These are phyloP conservation scores for Sutorius eximius DNA, from an alignment of 1,284 basidiomycete species.

Conservation along the genomic window DNA sequence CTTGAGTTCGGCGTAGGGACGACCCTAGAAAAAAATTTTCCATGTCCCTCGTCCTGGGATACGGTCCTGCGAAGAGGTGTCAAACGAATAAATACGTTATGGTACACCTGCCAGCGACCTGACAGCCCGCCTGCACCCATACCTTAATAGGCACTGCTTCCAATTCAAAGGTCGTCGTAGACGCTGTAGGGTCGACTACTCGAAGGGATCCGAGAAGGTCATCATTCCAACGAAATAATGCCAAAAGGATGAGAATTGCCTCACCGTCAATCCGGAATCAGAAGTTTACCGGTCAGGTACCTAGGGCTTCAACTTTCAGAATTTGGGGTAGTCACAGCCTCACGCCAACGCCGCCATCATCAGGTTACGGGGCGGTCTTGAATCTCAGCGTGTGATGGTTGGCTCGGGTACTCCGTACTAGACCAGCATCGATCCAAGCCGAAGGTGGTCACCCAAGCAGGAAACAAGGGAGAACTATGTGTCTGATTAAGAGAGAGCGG, in stretches of 20 bases:
- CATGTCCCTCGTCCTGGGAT: neutral
- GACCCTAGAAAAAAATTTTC: neutral
- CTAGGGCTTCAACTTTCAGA: neutral
- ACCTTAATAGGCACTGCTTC: neutral
- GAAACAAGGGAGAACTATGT: slow-evolving; percentile 6
- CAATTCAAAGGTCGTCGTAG: neutral
- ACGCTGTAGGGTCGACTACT: neutral
- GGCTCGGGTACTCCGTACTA: neutral
- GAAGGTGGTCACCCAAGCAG: neutral
- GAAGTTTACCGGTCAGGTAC: neutral
- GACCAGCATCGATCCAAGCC: neutral
- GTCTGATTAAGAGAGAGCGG: slow-evolving; percentile 18
- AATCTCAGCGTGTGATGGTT: neutral
- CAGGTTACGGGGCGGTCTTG: neutral
- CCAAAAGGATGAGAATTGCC: neutral
- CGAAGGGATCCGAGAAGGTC: neutral
- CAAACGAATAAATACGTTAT: neutral
- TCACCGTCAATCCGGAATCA: neutral
- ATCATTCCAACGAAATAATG: neutral
- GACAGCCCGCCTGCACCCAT: too few species aligned
- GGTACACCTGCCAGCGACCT: too few species aligned
- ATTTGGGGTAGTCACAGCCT: neutral
- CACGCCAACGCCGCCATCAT: too few species aligned
- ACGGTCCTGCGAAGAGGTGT: neutral
- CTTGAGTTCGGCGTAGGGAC: neutral